Base-by-base conservation (phyloP, 352 stramenopile genomes). In the Phytopythium vexans region DNA sequence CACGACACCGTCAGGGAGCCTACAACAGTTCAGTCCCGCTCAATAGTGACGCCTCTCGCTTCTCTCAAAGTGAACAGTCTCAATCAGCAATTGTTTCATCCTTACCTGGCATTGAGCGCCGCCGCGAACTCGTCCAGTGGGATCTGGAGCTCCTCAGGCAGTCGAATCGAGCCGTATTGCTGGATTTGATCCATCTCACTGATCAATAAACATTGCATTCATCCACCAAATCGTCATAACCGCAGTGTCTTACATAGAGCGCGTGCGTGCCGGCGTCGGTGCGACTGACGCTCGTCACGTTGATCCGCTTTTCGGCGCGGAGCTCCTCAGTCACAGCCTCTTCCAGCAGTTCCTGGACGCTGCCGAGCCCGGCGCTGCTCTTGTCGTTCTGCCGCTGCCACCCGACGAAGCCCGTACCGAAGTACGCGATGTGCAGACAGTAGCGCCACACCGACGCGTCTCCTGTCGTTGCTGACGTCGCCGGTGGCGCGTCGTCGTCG, bases 101-200 rank as follows among this genome's bases (percentile, higher is more conserved):
- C 58, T 54, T 54, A 89, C 74, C 66, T 70, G 16, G 60, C 64
- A 61, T 94, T 94, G 37, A 91, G 41, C 47, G 53, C 56, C 39
- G 74, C 51, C 43, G 76, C 68, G 32, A 94, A 75, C 7, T 75
- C 64, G 8, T 60, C 41, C 32, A 83, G 43, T 2, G 64, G 39
- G 60, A 82, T 74, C 1, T 49, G 16, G 31, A 83, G 69, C 57
- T 77, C 63, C 3, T 66, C 42, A 27, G 57, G 33, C 31, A 92
- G 50, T 38, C 75, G 79, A 44, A 94, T 92, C 42, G 81, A 89
- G n/a, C 75, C 83, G 49, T 78, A 92, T 92, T 94, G 84, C 84
- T 94, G 52, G 7, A 27, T 27, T 27, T 8, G 31, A 52, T 36
- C 39, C 38, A 64, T 33, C 52, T 54, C 36, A 66, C 16, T 54